Base-by-base conservation (phyloP, 1,284 basidiomycete species). In the Austroboletus niveus region DNA sequence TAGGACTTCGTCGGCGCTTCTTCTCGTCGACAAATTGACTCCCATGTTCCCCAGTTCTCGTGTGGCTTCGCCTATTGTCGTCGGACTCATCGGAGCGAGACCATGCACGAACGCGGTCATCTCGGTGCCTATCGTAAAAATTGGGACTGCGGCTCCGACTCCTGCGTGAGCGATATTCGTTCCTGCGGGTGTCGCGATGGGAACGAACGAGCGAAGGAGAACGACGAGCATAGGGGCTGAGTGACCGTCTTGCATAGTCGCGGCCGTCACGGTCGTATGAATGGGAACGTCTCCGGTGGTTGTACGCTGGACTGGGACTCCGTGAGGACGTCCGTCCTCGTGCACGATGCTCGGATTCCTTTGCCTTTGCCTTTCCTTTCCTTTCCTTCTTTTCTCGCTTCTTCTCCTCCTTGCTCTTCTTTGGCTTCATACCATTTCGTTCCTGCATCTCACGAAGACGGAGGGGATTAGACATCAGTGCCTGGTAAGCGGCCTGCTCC, bases 401-500 rank as follows among this genome's bases (percentile, higher is more conserved):
- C 60, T 83, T 86, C 60, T 84, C 81, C 54, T 85, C 82, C 65
- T 90, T 85, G 49, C 85, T 83, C 66, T 91, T 87, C 69, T 87
- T 85, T 5, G 81, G 79, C 65, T 87, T 88, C 47, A 87, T 81
- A 31, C 87, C 89, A 53, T 81, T 85, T 49, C 81, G 78, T 69
- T 84, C 86, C 68, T 87, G 89, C 75, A 92, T 77, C 73, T 90
- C 87, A 52, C 86, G 82, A 43, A 98, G 73, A 34, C 94, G 88
- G 20, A 94, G 83, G 14, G 97, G 97, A 61, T 98, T 95, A 51
- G 89, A 87, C 75, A 95, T 83, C 48, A 99, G 76, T 4, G 92
- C 85, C 60, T 97, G 85, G 59, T 94, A 90, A 8, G 94, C 90
- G 8, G 91, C 88, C 68, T 98, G 94, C 71, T 99, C 96, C 66